Conservation (phyloP, 352 stramenopile genomes). For the Plasmopara muralis region DNA sequence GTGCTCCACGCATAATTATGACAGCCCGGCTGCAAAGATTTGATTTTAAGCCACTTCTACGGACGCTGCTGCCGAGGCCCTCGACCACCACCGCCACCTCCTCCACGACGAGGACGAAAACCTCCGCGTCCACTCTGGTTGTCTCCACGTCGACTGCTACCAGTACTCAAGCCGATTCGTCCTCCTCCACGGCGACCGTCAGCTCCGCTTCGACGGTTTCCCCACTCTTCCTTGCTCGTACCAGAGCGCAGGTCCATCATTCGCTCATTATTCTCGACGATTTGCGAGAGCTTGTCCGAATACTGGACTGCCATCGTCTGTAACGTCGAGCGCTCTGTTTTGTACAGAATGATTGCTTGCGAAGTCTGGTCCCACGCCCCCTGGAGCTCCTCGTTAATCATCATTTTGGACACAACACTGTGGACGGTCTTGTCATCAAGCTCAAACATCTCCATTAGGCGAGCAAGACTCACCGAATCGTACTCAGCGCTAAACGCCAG, state of each 20-base stretch:
- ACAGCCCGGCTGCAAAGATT: too few relatives aligned
- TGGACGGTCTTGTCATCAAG: slow-evolving; percentile 94
- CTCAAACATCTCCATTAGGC: slow-evolving; percentile 97
- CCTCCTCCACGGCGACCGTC: slow-evolving; percentile 32
- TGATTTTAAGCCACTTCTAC: slow-evolving; percentile 10
- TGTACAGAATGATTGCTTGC: slow-evolving; percentile 94
- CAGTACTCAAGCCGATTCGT: slow-evolving; percentile 31
- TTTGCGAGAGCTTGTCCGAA: slow-evolving; percentile 88
- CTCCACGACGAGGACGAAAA: slow-evolving; percentile 35
- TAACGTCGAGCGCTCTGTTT: slow-evolving; percentile 90
- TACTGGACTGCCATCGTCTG: slow-evolving; percentile 95
- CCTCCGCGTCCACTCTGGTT: slow-evolving; percentile 47
- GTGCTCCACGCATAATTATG: too few relatives aligned
- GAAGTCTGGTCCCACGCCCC: slow-evolving; percentile 97
- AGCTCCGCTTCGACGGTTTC: slow-evolving; percentile 38
- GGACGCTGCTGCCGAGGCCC: slow-evolving; percentile 34
- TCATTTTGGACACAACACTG: slow-evolving; percentile 98
- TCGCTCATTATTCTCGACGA: slow-evolving; percentile 88
- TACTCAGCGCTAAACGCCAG: slow-evolving; percentile 95
- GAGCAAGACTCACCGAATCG: slow-evolving; percentile 91
- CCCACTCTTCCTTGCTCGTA: slow-evolving; percentile 61
- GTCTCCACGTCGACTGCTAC: slow-evolving; percentile 34
- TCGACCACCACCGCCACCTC: slow-evolving; percentile 30
- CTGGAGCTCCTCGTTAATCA: slow-evolving; percentile 97
- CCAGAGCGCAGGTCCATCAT: slow-evolving; percentile 81